Percentiles rank a stretch among this genome's conserved stretches.
Evolutionary conservation across 148 eudicot genomes (phyloP).

Genomic region (Rhododendron henanense): DNA sequence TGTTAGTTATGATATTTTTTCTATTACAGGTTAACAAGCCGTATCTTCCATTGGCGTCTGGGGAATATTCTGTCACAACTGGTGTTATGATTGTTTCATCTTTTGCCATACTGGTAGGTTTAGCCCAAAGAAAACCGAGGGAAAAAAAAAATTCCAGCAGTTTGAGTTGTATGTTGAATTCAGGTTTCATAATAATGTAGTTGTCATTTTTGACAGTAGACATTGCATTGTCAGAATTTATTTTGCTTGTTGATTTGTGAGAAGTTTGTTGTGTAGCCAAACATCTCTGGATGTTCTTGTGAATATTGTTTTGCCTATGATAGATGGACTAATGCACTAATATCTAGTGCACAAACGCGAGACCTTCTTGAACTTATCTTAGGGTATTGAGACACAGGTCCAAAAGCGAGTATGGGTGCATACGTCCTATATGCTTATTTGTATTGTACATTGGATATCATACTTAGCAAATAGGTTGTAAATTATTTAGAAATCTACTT

Average conservation of each 20-base stretch:
- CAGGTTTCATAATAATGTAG: neutral
- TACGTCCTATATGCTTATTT: neutral
- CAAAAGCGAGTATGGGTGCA: neutral
- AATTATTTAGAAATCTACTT: neutral
- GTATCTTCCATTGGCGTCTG: conserved; percentile 94
- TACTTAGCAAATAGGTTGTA: neutral
- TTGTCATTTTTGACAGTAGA: neutral
- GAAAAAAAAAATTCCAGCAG: neutral
- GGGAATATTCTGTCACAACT: conserved; percentile 76
- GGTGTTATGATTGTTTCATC: conserved; percentile 71
- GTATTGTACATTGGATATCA: neutral
- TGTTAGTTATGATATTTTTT: conserved; percentile 2
- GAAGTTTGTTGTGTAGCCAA: neutral
- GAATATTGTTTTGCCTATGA: neutral
- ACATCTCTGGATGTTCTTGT: neutral
- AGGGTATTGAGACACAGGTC: neutral
- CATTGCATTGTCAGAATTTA: neutral
- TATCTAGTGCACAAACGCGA: neutral
- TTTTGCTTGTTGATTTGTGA: neutral
- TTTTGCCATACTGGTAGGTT: conserved; percentile 73
- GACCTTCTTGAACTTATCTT: neutral
- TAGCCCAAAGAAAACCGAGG: neutral
- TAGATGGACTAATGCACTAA: neutral
- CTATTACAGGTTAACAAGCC: conserved; percentile 89
- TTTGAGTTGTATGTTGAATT: conserved; percentile 5